Evolutionary conservation across 2,329 filamentous ascomycete genomes (phyloP), one percentile per base, ranked within the genome.

Genomic region (Nakataea oryzae): DNA sequence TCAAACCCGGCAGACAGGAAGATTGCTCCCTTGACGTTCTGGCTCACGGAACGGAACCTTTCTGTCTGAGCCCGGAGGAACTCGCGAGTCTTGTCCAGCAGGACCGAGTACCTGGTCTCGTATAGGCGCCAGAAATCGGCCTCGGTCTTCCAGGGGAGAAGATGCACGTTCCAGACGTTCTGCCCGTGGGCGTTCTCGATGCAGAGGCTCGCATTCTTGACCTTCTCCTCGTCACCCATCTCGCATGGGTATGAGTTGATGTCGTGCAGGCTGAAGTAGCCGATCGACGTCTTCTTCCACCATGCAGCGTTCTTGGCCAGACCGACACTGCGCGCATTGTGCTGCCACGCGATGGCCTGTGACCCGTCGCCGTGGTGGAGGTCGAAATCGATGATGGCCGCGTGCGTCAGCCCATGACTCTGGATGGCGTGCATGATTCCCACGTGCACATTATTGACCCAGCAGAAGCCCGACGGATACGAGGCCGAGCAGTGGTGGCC

Each of bases 171-270:
- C 92, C 95, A 97, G 60, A 97, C 86, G 11, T 86, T 93, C 73
- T 99, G 95, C 1, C 91, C 89, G 71, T 99, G 95, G 0, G 93
- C 92, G 69, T 93, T 93, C 64, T 97, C 93, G 65, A 99, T 87
- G 72, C 96, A 97, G 29, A 97, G 76, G 76, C 93, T 97, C 1
- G 96, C 95, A 68, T 93, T 96, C 71, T 89, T 91, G 60, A 97
- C 88, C 74, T 97, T 97, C 27, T 95, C 91, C 63, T 89, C 85
- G 65, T 97, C 93, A n/a, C 93, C 95, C 71, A 83, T 85, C 73
- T 99, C 95, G 72, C 95, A 99, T 0, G 96, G 95, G 70, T 96
- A 99, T 0, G 93, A 97, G 74, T 99, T 97, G 77, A 99, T 97
- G 70, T 99, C 95, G 73, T 99, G 95, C 56, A 99, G 74, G 72